Conservation (phyloP, 2,329 filamentous ascomycete species). For the Coniochaeta pulveracea region DNA sequence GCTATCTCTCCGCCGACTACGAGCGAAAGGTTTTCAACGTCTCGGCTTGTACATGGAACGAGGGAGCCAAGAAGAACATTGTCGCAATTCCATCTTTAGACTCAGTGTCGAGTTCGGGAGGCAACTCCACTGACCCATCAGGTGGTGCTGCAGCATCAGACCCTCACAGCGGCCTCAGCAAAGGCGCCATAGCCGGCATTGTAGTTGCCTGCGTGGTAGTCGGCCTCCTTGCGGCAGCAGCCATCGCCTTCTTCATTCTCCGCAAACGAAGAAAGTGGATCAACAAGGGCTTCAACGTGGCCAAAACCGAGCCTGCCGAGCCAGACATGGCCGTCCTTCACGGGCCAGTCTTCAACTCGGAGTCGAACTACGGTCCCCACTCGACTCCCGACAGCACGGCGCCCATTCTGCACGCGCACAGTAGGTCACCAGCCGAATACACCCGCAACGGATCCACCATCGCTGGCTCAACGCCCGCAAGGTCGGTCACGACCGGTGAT, state of each 20-base stretch:
- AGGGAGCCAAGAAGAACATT: conserved; percentile 19
- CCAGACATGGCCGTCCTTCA: conserved; percentile 15
- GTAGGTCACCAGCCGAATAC: conserved; percentile 6
- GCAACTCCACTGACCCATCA: too few relatives aligned
- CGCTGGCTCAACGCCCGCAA: too few relatives aligned
- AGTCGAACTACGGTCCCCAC: conserved; percentile 9
- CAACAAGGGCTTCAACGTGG: conserved; percentile 7
- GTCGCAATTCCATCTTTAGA: conserved; percentile 19
- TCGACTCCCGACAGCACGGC: conserved; percentile 14
- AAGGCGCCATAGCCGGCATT: conserved; percentile 16
- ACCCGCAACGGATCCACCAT: conserved; percentile 6
- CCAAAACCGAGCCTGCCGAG: conserved; percentile 10
- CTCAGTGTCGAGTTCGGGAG: too few relatives aligned
- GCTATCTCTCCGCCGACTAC: conserved; percentile 26
- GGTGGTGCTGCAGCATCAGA: not conserved
- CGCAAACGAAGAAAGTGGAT: conserved; percentile 14
- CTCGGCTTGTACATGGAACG: conserved; percentile 21
- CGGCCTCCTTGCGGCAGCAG: conserved; percentile 8
- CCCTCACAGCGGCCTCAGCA: conserved; percentile 6
- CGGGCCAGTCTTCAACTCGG: conserved; percentile 18
- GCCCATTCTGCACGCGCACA: conserved; percentile 9
- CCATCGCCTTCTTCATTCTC: conserved; percentile 9
- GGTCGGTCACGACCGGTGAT: conserved; percentile 2
- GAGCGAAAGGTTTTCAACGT: conserved; percentile 27
- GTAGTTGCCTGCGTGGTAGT: conserved; percentile 10